Evolutionary conservation across 2,329 filamentous ascomycete genomes (phyloP).

Genomic region (Sclerotinia sclerotiorum): DNA sequence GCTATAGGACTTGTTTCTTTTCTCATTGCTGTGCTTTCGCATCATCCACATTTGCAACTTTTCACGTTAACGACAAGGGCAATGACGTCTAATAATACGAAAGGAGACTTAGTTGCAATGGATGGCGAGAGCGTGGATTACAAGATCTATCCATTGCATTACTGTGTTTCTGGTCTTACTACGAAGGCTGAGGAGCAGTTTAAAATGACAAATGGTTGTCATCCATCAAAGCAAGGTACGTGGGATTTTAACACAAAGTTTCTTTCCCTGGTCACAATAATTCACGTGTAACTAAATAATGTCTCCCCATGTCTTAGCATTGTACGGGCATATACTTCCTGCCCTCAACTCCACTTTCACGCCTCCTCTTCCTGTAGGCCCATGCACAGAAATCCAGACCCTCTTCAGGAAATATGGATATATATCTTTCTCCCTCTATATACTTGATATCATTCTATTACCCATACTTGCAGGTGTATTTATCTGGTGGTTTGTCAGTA

Average conservation of each 20-base stretch:
- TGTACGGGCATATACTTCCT: neutral
- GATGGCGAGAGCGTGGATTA: neutral
- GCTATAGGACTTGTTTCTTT: slow-evolving; percentile 1
- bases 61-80: slow-evolving; percentile 1
- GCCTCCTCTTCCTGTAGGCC: neutral
- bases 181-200: neutral
- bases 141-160: slow-evolving; percentile 7
- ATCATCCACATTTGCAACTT: slow-evolving; percentile 11
- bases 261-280: neutral
- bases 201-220: neutral
- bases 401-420: slow-evolving; percentile 11
- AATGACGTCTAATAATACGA: neutral
- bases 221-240: slow-evolving; percentile 10
- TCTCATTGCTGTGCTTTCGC: neutral
- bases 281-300: neutral
- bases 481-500: slow-evolving; percentile 14
- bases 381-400: neutral
- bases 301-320: neutral
- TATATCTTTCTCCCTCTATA: slow-evolving; percentile 1
- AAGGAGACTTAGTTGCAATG: neutral
- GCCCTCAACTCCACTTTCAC: neutral
- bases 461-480: neutral
- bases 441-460: neutral
- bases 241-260: neutral
- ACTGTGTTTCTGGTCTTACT: slow-evolving; percentile 10